Conservation (phyloP, 1,284 basidiomycete genomes). For the Fomitiporia mediterranea region DNA sequence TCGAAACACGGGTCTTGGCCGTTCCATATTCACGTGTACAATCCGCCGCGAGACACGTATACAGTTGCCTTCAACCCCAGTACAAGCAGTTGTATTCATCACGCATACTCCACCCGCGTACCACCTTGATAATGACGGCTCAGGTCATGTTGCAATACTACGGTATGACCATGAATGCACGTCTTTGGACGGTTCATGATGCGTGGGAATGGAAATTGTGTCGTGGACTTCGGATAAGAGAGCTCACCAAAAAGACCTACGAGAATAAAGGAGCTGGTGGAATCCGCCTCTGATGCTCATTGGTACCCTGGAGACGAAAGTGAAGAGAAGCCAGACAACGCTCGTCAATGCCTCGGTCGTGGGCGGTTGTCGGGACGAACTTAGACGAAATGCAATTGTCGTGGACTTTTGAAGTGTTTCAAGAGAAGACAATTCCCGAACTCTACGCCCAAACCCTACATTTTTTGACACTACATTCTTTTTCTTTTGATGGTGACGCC, state of each 20-base stretch:
- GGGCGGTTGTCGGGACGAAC: neutral
- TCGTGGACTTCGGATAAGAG: conserved; percentile 30
- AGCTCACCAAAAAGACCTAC: conserved; percentile 20
- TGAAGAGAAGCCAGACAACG: too few relatives aligned
- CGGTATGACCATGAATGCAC: conserved; percentile 32
- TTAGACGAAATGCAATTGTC: neutral
- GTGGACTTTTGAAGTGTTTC: conserved; percentile 11
- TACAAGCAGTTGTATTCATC: conserved; percentile 35
- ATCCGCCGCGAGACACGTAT: conserved; percentile 4
- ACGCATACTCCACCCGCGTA: conserved; percentile 38
- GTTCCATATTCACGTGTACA: conserved; percentile 35
- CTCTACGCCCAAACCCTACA: too few relatives aligned
- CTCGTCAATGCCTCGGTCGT: conserved; percentile 7
- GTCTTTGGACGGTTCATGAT: conserved; percentile 42
- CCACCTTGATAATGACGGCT: conserved; percentile 29
- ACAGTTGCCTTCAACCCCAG: conserved; percentile 29
- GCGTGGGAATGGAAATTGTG: conserved; percentile 32
- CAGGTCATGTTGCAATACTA: conserved; percentile 34
- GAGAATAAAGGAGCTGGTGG: neutral
- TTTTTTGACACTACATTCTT: too few relatives aligned
- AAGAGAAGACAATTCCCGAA: too few relatives aligned
- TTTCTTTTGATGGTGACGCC: too few relatives aligned
- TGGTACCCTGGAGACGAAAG: neutral
- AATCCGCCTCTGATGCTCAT: neutral
- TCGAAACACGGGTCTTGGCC: conserved; percentile 31